Conservation (phyloP, 495 filamentous ascomycete genomes). For the Aspergillus baeticus region DNA sequence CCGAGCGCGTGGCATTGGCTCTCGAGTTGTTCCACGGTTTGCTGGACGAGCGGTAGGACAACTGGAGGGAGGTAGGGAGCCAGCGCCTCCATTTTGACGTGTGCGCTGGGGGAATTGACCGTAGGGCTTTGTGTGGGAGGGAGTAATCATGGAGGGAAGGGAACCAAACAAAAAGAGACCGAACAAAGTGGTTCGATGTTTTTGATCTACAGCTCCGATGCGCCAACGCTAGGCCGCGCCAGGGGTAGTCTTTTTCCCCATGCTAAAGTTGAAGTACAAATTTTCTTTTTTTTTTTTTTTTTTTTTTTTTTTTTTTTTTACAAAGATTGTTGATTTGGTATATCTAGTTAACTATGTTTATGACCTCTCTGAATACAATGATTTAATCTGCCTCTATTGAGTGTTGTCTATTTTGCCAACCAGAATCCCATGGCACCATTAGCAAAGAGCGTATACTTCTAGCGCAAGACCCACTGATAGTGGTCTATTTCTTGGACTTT, state of each 20-base stretch:
- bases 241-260: too few species aligned
- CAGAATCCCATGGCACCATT: too few species aligned
- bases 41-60: constrained; percentile 24
- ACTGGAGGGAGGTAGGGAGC: constrained; percentile 25
- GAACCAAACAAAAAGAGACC: constrained; percentile 3
- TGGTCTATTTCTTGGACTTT: neutral
- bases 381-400: too few species aligned
- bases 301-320: too few species aligned
- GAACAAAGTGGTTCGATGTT: constrained; percentile 23
- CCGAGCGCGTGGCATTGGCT: constrained; percentile 23
- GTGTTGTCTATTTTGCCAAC: too few species aligned
- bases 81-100: constrained; percentile 31
- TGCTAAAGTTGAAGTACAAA: too few species aligned
- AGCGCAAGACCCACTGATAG: neutral
- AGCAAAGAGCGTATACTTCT: neutral
- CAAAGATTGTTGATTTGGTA: too few species aligned
- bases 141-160: constrained; percentile 5
- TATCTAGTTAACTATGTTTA: too few species aligned
- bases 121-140: constrained; percentile 12
- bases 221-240: constrained; percentile 18
- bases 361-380: too few species aligned
- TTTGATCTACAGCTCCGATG: constrained; percentile 20
- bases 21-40: constrained; percentile 21
- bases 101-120: constrained; percentile 10
- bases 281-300: too few species aligned